Base-by-base conservation (phyloP, 139 green algal species). In the Asterochloris sp. region DNA sequence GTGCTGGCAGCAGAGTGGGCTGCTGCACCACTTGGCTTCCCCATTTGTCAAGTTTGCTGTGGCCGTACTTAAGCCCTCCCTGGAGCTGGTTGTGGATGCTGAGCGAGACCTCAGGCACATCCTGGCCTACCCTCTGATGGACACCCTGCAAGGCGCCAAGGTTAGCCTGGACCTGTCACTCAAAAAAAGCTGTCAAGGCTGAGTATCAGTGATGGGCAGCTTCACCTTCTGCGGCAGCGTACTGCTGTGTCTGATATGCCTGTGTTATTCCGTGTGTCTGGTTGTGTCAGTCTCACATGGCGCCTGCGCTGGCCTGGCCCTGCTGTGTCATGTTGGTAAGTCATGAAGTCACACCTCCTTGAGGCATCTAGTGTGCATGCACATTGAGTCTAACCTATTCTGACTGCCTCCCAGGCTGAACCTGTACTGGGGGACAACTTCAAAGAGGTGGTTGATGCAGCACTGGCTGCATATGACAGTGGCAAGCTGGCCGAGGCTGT, bases 111-210 rank as follows among this genome's bases (percentile, higher is more conserved):
- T 98, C 74, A 69, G 84, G 47, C 78, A 83, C 13, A 84, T 98
- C 74, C 89, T 98, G 83, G 73, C n/a, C 15, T 99, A 98, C 89
- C 95, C 96, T 9, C 87, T 99, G 64, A 87, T 85, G 26, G 91
- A 96, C n/a, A 98, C 93, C 8, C 54, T 97, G 60, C 86, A 80
- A 54, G 38, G 38, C 38, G 38, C 38, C 6, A 54, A 54, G 38
- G 38, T 54, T 6, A 54, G 38, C 38, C 38, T 10, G 38, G 38
- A 54, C 38, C 2, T 54, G 38, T 54, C 38, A 54, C 6, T 10
- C 38, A 54, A 54, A 54, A 54, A 54, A 54, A 54, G 38, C 38
- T 54, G 38, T 6, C 38, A 54, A 2, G 38, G 38, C 38, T 54
- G 38, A 54, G 38, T 54, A 2, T 6, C 38, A 2, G 38, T 54